Percentiles rank a stretch among this genome's conserved stretches.
Conservation (phyloP, 164 flowering plant species). For the Houttuynia cordata region DNA sequence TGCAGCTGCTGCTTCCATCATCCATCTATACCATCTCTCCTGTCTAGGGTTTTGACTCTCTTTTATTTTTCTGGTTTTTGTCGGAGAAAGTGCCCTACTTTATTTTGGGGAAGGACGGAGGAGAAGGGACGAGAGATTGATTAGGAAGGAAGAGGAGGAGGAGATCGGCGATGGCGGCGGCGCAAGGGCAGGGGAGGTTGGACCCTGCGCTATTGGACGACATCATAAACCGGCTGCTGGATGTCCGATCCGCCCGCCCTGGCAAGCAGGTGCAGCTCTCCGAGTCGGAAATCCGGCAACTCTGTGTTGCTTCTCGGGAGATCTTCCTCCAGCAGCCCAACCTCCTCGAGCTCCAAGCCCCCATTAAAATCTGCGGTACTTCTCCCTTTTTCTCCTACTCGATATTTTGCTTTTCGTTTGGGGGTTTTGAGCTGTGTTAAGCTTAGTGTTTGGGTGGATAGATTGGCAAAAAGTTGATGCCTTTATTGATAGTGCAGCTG, state of each 20-base stretch:
- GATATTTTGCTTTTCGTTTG: not conserved
- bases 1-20: no score
- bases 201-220: not conserved
- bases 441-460: not conserved
- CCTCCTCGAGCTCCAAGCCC: slow-evolving; percentile 47
- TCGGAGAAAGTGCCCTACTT: no score
- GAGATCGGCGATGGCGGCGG: not conserved
- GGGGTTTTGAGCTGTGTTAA: not conserved
- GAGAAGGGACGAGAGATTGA: not conserved
- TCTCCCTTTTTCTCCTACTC: not conserved
- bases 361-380: slow-evolving; percentile 52
- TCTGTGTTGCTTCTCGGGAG: slow-evolving; percentile 28
- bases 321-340: slow-evolving; percentile 42
- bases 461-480: not conserved
- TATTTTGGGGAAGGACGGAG: not conserved
- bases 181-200: not conserved
- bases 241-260: slow-evolving; percentile 30
- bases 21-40: not conserved
- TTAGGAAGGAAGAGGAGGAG: not conserved
- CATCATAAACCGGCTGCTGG: slow-evolving; percentile 22
- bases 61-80: not conserved
- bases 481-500: not conserved
- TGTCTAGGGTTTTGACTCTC: not conserved
- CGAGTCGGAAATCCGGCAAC: slow-evolving; percentile 39
- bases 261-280: slow-evolving; percentile 43